Base-by-base conservation (phyloP, 2,329 filamentous ascomycete species). In the Trichoderma afroharzianum region DNA sequence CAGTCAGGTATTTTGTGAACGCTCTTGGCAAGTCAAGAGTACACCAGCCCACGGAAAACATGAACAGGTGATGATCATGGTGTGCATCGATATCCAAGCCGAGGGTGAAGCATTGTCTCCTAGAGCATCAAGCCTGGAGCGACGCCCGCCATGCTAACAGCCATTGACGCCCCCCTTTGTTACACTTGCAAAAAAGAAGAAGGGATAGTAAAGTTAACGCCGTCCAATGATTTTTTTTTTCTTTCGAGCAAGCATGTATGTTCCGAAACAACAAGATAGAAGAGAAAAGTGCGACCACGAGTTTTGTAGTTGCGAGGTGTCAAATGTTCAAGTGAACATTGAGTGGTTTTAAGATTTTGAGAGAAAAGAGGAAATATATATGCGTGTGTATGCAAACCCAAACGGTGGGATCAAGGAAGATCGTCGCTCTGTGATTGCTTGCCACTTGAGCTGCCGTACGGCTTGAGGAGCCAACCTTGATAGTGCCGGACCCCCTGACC, bases 401-500 rank as follows among this genome's bases (percentile, higher is more conserved):
- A 58, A 70, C 30, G 28, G 28, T 55, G n/a, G 24, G 47, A 74
- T 76, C 68, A 81, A 59, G 80, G 79, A 12, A 81, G 71, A 72
- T 80, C 76, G 68, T 82, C 80, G 58, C 76, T 78, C 73, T 79
- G 77, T 26, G 79, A 75, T 61, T 76, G 75, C 57, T 78, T 80
- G 71, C 76, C 78, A 64, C 74, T 79, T 21, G 76, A 74, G 74
- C 76, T 80, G 33, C 80, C 80, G 63, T 82, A 82, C 8, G 81
- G 81, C 69, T 80, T 76, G 68, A 81, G 61, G 30, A 82, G 76
- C 81, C 81, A 82, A 33, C 81, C 80, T 72, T 82, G 78, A 63
- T 81, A 81, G 64, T 80, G 79, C 63, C 81, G 79, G 32, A 77
- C 68, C 36, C 78, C 78, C 71, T 78, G 78, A 63, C 77, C 74